Evolutionary conservation across 164 flowering plant species (phyloP).

Genomic region (Liriodendron chinense): DNA sequence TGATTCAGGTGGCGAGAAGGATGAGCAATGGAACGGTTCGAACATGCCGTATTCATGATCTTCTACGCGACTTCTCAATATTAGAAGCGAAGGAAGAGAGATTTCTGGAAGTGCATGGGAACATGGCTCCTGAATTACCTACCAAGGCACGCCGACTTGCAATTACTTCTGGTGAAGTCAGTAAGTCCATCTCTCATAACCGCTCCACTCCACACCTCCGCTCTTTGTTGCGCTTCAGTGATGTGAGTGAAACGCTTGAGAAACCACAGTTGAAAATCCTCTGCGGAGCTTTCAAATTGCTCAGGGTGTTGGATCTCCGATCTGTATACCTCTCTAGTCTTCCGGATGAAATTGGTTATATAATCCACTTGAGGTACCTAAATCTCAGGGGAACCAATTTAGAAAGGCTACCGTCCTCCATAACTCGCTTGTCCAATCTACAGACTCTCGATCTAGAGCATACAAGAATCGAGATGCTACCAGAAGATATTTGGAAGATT

Average conservation of each 20-base stretch:
- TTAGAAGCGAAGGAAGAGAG: neutral
- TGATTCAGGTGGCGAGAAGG: neutral
- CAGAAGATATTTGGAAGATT: neutral
- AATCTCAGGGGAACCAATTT: too few species aligned
- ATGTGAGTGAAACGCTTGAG: neutral
- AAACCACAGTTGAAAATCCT: neutral
- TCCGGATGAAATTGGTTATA: too few species aligned
- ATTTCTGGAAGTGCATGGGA: neutral
- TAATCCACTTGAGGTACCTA: too few species aligned
- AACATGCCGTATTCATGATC: neutral
- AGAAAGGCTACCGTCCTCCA: neutral
- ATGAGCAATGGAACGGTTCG: neutral
- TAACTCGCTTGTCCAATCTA: neutral
- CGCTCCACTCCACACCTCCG: neutral
- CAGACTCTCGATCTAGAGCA: neutral
- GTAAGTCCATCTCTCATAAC: neutral
- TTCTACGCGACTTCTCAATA: neutral
- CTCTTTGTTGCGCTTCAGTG: neutral
- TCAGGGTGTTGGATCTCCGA: neutral
- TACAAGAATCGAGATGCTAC: neutral
- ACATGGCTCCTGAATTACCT: neutral
- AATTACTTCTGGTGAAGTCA: neutral
- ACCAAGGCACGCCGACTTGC: neutral
- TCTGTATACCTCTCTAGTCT: neutral
- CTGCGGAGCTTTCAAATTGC: neutral